Evolutionary conservation across 2,329 filamentous ascomycete genomes (phyloP), one percentile per base, ranked within the genome.

Genomic region (Penicillium glabrum): DNA sequence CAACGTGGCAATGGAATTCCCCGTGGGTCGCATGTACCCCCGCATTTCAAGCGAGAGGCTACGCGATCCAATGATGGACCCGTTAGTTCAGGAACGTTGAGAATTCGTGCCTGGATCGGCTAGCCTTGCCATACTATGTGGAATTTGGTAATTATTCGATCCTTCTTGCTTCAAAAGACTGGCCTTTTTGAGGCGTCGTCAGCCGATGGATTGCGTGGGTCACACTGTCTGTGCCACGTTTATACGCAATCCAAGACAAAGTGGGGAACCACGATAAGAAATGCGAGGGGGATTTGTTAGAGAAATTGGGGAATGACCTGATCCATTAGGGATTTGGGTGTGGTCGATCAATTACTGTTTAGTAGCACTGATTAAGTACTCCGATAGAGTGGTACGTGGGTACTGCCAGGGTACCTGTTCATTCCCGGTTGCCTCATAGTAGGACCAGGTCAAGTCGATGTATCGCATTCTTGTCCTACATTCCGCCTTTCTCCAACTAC

Each of bases 161-260:
- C 7, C 35, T 7, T 33, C 31, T 14, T 14, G 31, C 31, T 16
- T 31, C 29, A 31, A 31, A 31, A 31, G 11, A 31, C 11, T 31
- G 44, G 23, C 19, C 21, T n/a, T 16, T 27, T 35, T n/a, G 50
- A n/a, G 41, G 41, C 43, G 19, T 46, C 41, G 51, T 46, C 51
- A 46, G 41, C 51, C 41, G 49, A 51, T 33, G 43, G 31, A 11
- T 33, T 35, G 37, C 50, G 43, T 53, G 51, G 51, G 43, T 47
- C 43, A 45, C 41, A 52, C 50, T 24, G 50, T 52, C 50, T 53
- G 51, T 53, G 51, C 41, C 51, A 53, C 49, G 27, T 46, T 29
- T 44, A 31, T 26, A 45, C 49, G 49, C 37, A 52, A 45, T 46
- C 43, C 11, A 31, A 37, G 44, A 46, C 33, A 23, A 50, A 37